Percentiles rank a stretch among this genome's conserved stretches.
phyloP scores from a whole-genome alignment of 805 yeast genomes.

The Zygotorulaspora chibaensis region DNA sequence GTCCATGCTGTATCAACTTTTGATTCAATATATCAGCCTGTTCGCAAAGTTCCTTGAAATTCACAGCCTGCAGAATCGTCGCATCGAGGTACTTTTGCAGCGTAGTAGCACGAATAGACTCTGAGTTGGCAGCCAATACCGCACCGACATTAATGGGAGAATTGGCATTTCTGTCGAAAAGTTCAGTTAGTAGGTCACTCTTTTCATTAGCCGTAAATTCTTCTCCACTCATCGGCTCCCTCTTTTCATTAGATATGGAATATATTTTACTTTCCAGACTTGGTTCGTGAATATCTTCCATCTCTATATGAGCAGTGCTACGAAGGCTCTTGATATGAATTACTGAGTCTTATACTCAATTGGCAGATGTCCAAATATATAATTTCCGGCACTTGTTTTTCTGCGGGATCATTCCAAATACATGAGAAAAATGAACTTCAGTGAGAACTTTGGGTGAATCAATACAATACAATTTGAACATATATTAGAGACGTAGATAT shows the following conservation, averaged over 20 bases:
- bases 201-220: constrained; percentile 2
- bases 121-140: constrained; percentile 20
- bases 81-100: constrained; percentile 27
- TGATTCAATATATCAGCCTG: constrained; percentile 28
- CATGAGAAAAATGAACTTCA: not conserved
- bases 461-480: not conserved
- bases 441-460: not conserved
- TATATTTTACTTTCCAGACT: constrained; percentile 6
- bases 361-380: not conserved
- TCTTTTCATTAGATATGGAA: constrained; percentile 3
- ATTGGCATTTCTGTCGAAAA: constrained; percentile 18
- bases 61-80: constrained; percentile 27
- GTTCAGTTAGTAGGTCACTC: constrained; percentile 5
- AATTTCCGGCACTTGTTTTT: no score
- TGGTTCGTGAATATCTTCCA: constrained; percentile 7
- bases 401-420: not conserved
- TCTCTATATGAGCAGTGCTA: not conserved
- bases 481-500: not conserved
- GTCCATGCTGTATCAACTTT: constrained; percentile 29
- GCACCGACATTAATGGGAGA: constrained; percentile 27
- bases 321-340: no score
- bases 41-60: constrained; percentile 24
- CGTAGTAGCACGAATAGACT: constrained; percentile 20
- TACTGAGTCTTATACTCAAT: not conserved
- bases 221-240: not conserved